These are phyloP conservation scores for Sanguinoderma infundibulare DNA, from an alignment of 1,284 basidiomycete species.

Conservation along the genomic window DNA sequence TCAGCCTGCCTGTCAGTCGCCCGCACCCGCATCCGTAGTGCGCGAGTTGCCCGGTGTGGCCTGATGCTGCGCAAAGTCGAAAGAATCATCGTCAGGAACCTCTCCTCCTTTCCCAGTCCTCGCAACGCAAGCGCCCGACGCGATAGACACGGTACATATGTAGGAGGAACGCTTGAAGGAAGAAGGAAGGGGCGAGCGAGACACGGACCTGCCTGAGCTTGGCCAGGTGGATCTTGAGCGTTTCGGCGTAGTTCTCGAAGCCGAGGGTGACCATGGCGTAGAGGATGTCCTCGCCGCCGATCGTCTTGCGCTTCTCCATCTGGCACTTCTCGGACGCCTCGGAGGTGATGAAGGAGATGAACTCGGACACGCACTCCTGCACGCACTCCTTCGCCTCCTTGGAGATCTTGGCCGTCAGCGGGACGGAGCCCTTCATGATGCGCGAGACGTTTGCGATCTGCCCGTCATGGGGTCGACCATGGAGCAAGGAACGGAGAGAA, in stretches of 20 bases:
- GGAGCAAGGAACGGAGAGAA: neutral
- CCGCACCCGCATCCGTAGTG: conserved; percentile 10
- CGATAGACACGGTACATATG: neutral
- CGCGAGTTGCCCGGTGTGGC: conserved; percentile 18
- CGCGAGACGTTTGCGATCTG: conserved; percentile 95
- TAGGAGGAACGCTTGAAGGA: neutral
- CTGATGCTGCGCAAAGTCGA: conserved; percentile 15
- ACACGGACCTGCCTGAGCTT: conserved; percentile 84
- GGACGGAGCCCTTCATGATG: conserved; percentile 92
- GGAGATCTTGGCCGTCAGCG: conserved; percentile 92
- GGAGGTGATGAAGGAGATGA: conserved; percentile 93
- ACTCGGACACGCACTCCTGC: conserved; percentile 95
- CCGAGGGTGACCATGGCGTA: conserved; percentile 89
- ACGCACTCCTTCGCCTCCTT: conserved; percentile 98
- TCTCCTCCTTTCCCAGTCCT: neutral
- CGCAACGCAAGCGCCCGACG: too few relatives aligned
- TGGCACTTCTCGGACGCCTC: conserved; percentile 90
- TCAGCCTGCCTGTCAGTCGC: too few relatives aligned
- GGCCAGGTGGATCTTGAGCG: conserved; percentile 86
- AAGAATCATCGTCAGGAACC: neutral
- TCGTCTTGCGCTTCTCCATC: conserved; percentile 86
- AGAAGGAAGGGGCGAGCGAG: neutral
- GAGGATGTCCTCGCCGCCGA: conserved; percentile 91
- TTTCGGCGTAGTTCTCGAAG: conserved; percentile 94
- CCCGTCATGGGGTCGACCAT: neutral